These are phyloP conservation scores for Microsporum canis DNA, from an alignment of 2,329 filamentous ascomycete species.

Conservation along the genomic window DNA sequence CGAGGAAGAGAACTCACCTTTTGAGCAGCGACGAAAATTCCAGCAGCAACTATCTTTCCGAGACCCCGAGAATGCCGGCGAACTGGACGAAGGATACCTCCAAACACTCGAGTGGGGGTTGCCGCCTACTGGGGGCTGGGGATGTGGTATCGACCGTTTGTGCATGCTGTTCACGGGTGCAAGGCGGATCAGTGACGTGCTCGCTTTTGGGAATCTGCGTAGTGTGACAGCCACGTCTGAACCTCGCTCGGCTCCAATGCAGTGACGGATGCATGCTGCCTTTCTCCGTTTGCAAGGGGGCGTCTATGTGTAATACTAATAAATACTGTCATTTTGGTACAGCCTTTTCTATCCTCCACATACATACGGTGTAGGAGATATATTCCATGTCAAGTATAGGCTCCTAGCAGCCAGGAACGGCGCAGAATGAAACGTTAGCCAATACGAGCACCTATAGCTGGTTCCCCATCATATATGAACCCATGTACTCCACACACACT, in stretches of 20 bases:
- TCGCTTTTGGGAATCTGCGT: slow-evolving; percentile 77
- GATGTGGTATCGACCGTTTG: slow-evolving; percentile 79
- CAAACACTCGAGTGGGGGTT: slow-evolving; percentile 76
- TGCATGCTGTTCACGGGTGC: slow-evolving; percentile 81
- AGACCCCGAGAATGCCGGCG: slow-evolving; percentile 39
- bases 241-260: background rate
- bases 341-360: background rate
- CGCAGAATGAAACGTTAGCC: background rate
- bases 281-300: background rate
- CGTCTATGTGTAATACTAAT: background rate
- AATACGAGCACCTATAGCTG: background rate
- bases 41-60: slow-evolving; percentile 44
- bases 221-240: slow-evolving; percentile 25
- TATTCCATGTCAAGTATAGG: background rate
- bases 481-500: background rate
- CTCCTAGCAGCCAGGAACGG: background rate
- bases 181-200: slow-evolving; percentile 69
- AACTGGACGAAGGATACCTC: slow-evolving; percentile 69
- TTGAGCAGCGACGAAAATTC: slow-evolving; percentile 76
- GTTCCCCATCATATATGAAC: background rate
- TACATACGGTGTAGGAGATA: background rate
- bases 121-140: slow-evolving; percentile 95
- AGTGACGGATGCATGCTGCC: background rate
- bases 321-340: background rate
- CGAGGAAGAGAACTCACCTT: slow-evolving; percentile 92